phyloP scores from a whole-genome alignment of 2,329 filamentous ascomycete species.

The Hawksworthiomyces lignivorus region DNA sequence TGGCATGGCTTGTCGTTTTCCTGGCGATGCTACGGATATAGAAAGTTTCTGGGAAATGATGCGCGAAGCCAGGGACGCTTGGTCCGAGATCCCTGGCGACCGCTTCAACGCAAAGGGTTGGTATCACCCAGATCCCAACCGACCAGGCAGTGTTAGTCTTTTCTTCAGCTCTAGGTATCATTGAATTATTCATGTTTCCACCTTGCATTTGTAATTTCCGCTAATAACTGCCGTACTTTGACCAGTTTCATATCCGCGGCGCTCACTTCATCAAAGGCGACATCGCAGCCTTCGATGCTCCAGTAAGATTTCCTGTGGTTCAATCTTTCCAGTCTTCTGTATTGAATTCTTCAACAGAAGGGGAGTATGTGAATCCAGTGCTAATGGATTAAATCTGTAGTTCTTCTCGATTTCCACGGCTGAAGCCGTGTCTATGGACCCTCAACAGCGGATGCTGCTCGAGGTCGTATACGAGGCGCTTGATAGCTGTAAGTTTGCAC shows the following conservation, averaged over 20 bases:
- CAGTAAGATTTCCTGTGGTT: constrained; percentile 27
- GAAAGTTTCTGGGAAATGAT: constrained; percentile 13
- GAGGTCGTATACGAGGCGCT: constrained; percentile 29
- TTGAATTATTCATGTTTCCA: too few species aligned
- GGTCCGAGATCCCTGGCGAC: constrained; percentile 8
- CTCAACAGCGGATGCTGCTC: constrained; percentile 24
- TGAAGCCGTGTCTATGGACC: constrained; percentile 27
- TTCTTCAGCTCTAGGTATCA: too few species aligned
- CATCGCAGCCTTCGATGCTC: constrained; percentile 40
- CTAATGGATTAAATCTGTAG: too few species aligned
- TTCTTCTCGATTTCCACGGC: constrained; percentile 24
- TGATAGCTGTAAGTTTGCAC: too few species aligned
- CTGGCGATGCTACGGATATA: constrained; percentile 10
- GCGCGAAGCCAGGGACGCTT: constrained; percentile 2
- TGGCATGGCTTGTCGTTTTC: constrained; percentile 13
- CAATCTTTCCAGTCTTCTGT: neutral
- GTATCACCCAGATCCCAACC: constrained; percentile 11
- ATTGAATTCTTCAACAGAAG: too few species aligned
- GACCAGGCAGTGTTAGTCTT: too few species aligned
- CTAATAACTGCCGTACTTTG: too few species aligned
- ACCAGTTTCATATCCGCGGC: constrained; percentile 30
- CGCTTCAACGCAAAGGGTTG: constrained; percentile 12
- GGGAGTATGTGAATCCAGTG: too few species aligned
- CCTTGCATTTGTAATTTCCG: too few species aligned
- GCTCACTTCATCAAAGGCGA: constrained; percentile 44